Percentiles rank a stretch among this genome's conserved stretches.
Evolutionary conservation across 2,329 filamentous ascomycete genomes (phyloP).

Genomic region (Cordyceps tenuipes): DNA sequence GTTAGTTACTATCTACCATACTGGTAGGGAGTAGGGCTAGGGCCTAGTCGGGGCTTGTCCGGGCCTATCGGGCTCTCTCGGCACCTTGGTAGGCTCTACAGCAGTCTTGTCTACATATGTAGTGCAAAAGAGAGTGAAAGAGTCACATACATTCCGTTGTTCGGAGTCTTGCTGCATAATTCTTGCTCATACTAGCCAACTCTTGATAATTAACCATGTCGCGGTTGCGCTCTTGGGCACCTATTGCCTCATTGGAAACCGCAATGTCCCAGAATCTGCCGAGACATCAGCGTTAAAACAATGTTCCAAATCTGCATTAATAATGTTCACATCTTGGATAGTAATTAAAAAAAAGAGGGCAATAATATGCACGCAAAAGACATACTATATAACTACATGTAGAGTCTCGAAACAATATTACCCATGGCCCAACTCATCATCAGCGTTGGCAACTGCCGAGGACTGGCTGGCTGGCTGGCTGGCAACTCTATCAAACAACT

Average conservation of each 20-base stretch:
- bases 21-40: too few species aligned
- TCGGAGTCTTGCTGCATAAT: not conserved
- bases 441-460: constrained; percentile 5
- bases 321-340: too few species aligned
- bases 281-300: not conserved
- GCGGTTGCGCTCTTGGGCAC: not conserved
- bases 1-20: too few species aligned
- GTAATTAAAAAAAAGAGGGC: too few species aligned
- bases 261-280: not conserved
- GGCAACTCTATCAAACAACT: not conserved
- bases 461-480: not conserved
- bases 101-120: not conserved
- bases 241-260: not conserved
- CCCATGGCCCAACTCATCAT: too few species aligned
- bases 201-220: too few species aligned
- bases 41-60: not conserved
- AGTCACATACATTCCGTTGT: not conserved
- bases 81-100: not conserved
- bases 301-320: not conserved
- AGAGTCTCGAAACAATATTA: not conserved
- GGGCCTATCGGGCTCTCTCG: too few species aligned
- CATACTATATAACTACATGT: not conserved
- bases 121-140: not conserved
- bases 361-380: not conserved
- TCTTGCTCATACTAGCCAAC: not conserved